Evolutionary conservation across 352 stramenopile species (phyloP).

Genomic region (Salisapilia sapeloensis): DNA sequence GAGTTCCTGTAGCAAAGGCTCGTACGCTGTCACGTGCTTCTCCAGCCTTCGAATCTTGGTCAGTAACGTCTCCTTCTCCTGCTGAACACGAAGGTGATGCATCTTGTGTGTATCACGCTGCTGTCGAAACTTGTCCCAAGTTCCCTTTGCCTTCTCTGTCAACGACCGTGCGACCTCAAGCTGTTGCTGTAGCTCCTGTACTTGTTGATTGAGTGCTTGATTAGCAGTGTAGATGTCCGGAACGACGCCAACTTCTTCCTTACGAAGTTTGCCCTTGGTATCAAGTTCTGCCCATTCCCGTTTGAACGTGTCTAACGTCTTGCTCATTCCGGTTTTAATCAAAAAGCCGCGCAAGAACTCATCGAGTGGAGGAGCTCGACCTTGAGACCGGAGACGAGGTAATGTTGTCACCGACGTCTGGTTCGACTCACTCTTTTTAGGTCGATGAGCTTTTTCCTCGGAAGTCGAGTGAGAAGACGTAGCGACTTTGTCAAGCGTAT

Average conservation of each 20-base stretch:
- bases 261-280: constrained; percentile 80
- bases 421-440: constrained; percentile 4
- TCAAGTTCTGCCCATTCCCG: constrained; percentile 93
- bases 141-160: constrained; percentile 80
- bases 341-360: constrained; percentile 93
- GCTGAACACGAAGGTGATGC: constrained; percentile 89
- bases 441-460: constrained; percentile 3
- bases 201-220: constrained; percentile 82
- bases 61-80: constrained; percentile 89
- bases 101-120: constrained; percentile 92
- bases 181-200: constrained; percentile 67
- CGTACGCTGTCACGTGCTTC: constrained; percentile 83
- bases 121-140: constrained; percentile 92
- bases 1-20: constrained; percentile 86
- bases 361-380: constrained; percentile 80
- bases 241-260: constrained; percentile 82
- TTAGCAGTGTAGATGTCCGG: constrained; percentile 92
- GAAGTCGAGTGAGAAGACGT: constrained; percentile 3
- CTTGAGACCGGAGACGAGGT: constrained; percentile 36
- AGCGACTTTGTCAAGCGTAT: constrained; percentile 37
- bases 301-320: constrained; percentile 89
- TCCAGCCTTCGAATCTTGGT: constrained; percentile 85
- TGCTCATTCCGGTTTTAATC: constrained; percentile 83
- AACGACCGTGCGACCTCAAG: constrained; percentile 82
- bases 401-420: constrained; percentile 8